Percentiles rank a stretch among this genome's conserved stretches.
phyloP scores from a whole-genome alignment of 176 grass and related monocot genomes.

The Oryza coarctata region DNA sequence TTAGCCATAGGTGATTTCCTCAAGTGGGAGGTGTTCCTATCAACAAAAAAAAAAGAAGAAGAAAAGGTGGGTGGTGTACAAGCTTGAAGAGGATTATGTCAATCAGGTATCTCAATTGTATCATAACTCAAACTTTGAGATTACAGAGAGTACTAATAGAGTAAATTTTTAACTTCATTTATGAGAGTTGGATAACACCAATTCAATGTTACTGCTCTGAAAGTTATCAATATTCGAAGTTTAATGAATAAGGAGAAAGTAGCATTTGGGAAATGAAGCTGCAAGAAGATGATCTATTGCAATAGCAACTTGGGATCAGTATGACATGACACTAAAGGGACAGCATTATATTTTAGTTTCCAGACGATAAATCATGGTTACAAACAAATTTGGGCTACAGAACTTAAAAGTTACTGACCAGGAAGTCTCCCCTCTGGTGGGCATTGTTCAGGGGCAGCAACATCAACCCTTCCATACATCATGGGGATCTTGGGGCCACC shows the following conservation, averaged over 20 bases:
- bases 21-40: neutral
- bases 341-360: neutral
- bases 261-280: neutral
- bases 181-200: neutral
- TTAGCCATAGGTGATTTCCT: constrained; percentile 2
- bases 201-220: neutral
- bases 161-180: neutral
- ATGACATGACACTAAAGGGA: constrained; percentile 4
- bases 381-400: neutral
- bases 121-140: neutral
- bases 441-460: constrained; percentile 70
- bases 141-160: neutral
- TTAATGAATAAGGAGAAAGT: neutral
- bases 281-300: neutral
- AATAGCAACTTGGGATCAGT: neutral
- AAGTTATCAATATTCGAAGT: neutral
- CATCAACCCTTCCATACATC: constrained; percentile 86
- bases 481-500: constrained; percentile 92
- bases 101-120: neutral
- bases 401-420: constrained; percentile 48
- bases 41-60: too few relatives aligned
- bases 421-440: constrained; percentile 84
- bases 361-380: neutral
- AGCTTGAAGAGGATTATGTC: neutral
- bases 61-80: neutral